These are phyloP conservation scores for Abrus precatorius DNA, from an alignment of 306 rosid genomes.

Conservation along the genomic window DNA sequence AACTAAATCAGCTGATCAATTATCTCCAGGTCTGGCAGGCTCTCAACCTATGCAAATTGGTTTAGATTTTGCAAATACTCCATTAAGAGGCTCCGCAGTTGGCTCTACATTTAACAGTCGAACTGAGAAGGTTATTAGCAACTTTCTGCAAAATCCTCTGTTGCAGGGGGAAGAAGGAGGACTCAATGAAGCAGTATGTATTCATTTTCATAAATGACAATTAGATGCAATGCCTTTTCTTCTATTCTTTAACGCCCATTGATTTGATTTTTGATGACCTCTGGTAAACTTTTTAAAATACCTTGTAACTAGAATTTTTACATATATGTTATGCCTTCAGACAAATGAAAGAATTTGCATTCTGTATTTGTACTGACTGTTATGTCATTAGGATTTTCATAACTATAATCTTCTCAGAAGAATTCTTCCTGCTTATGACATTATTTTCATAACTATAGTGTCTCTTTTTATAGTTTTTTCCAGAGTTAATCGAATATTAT, in stretches of 20 bases:
- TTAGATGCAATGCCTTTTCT: constrained; percentile 39
- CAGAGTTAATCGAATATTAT: constrained; percentile 19
- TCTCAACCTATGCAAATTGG: constrained; percentile 55
- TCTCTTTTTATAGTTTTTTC: constrained; percentile 16
- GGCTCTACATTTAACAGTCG: constrained; percentile 67
- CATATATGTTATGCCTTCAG: constrained; percentile 5
- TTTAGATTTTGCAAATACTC: constrained; percentile 56
- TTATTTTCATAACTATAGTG: constrained; percentile 27
- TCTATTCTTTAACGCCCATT: not conserved
- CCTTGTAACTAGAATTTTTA: constrained; percentile 9
- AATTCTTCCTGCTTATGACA: constrained; percentile 12
- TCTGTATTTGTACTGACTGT: not conserved
- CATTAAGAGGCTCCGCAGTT: constrained; percentile 49
- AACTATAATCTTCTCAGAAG: no score
- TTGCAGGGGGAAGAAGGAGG: constrained; percentile 73
- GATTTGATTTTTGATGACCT: not conserved
- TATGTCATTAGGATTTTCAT: no score
- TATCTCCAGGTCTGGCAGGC: constrained; percentile 58
- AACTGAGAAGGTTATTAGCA: constrained; percentile 79
- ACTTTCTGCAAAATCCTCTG: constrained; percentile 80
- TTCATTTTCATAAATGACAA: constrained; percentile 15
- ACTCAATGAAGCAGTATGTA: constrained; percentile 64
- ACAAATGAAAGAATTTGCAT: constrained; percentile 39
- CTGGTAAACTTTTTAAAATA: constrained; percentile 7
- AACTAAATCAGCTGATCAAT: constrained; percentile 55